These are phyloP conservation scores for Acidomyces sp. DNA, from an alignment of 495 filamentous ascomycete species.

Conservation along the genomic window DNA sequence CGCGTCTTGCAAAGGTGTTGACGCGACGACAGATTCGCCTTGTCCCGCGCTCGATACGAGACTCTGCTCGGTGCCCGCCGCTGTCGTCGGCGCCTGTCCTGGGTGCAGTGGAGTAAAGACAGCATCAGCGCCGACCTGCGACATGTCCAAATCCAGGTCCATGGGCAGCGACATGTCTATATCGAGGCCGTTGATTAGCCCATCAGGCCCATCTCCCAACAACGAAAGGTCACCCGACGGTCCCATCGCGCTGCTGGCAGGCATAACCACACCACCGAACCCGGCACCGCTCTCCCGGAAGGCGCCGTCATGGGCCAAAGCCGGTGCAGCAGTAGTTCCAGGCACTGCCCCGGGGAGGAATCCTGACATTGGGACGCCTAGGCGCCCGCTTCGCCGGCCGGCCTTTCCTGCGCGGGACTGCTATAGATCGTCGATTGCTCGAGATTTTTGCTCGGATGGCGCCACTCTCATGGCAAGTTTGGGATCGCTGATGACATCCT, in stretches of 20 bases:
- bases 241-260: background rate
- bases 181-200: slow-evolving; percentile 16
- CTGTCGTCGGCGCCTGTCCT: too few species aligned
- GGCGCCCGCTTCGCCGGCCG: background rate
- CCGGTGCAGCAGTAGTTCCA: background rate
- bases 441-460: too few species aligned
- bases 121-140: too few species aligned
- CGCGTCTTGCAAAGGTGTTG: slow-evolving; percentile 16
- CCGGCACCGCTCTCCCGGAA: background rate
- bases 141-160: too few species aligned
- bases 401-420: background rate
- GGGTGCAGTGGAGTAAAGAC: too few species aligned
- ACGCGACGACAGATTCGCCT: slow-evolving; percentile 12
- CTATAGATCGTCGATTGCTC: too few species aligned
- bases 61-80: too few species aligned
- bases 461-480: too few species aligned
- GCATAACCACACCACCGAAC: background rate
- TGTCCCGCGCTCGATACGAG: background rate
- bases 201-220: slow-evolving; percentile 4
- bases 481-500: too few species aligned
- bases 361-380: background rate
- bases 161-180: slow-evolving; percentile 21
- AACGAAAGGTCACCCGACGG: slow-evolving; percentile 6
- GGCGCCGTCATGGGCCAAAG: background rate
- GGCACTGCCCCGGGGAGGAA: background rate